Percentiles rank a stretch among this genome's conserved stretches.
These are phyloP conservation scores for Suhomyces bribrorum DNA, from an alignment of 1,139 yeast genomes.

Conservation along the genomic window DNA sequence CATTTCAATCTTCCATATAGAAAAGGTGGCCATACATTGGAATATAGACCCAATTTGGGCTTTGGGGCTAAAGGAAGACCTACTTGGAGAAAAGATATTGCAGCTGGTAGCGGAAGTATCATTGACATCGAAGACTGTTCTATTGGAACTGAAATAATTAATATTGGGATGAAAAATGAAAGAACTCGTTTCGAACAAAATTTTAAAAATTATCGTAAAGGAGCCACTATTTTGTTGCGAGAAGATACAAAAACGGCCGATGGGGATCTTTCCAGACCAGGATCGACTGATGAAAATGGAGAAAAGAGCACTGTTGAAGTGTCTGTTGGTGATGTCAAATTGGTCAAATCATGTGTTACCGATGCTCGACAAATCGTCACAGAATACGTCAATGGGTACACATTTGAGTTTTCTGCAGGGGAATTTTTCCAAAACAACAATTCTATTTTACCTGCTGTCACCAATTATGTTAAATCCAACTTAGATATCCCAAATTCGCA, in stretches of 20 bases:
- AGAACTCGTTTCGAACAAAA: slow-evolving; percentile 53
- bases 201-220: slow-evolving; percentile 65
- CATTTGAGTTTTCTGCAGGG: slow-evolving; percentile 87
- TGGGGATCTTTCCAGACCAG: slow-evolving; percentile 28
- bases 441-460: slow-evolving; percentile 81
- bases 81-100: slow-evolving; percentile 55
- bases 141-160: slow-evolving; percentile 80
- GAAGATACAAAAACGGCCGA: slow-evolving; percentile 59
- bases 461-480: slow-evolving; percentile 75
- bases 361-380: slow-evolving; percentile 76
- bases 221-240: slow-evolving; percentile 83
- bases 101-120: slow-evolving; percentile 46
- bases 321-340: slow-evolving; percentile 21
- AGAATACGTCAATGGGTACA: slow-evolving; percentile 72
- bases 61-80: slow-evolving; percentile 86
- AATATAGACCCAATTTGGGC: slow-evolving; percentile 72
- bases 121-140: slow-evolving; percentile 92
- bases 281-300: slow-evolving; percentile 43
- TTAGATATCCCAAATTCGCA: slow-evolving; percentile 45
- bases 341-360: slow-evolving; percentile 59
- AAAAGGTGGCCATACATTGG: slow-evolving; percentile 33
- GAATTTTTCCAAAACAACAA: slow-evolving; percentile 96
- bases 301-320: slow-evolving; percentile 31
- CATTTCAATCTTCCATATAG: slow-evolving; percentile 85
- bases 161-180: slow-evolving; percentile 73